Evolutionary conservation across 495 filamentous ascomycete species (phyloP).

Genomic region (Penicillium longicatenatum): DNA sequence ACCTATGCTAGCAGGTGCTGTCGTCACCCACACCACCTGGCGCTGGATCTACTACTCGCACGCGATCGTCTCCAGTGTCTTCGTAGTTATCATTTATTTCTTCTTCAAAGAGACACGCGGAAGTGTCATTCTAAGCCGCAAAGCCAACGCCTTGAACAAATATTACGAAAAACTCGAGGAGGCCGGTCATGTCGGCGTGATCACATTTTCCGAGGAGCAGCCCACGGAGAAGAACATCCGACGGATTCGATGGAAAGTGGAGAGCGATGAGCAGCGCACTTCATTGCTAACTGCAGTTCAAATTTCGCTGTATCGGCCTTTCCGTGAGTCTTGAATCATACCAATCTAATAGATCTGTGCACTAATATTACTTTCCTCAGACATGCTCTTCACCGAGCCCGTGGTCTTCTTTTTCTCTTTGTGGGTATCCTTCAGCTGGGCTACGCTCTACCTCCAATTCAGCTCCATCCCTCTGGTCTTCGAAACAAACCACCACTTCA

Average conservation of each 20-base stretch:
- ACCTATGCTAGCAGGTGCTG: constrained; percentile 70
- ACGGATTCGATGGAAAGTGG: constrained; percentile 82
- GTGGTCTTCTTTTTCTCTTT: constrained; percentile 94
- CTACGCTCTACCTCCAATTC: constrained; percentile 83
- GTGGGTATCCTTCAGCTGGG: constrained; percentile 91
- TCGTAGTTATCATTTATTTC: constrained; percentile 63
- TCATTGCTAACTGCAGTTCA: constrained; percentile 71
- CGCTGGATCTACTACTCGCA: constrained; percentile 92
- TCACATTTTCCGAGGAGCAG: constrained; percentile 36
- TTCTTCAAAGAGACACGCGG: constrained; percentile 85
- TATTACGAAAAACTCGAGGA: constrained; percentile 78
- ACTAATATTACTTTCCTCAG: no score
- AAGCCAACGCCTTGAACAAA: constrained; percentile 69
- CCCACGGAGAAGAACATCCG: constrained; percentile 41
- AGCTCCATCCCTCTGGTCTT: constrained; percentile 80
- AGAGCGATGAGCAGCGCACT: constrained; percentile 76
- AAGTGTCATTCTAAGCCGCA: constrained; percentile 76
- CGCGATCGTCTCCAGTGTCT: constrained; percentile 64
- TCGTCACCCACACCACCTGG: constrained; percentile 70
- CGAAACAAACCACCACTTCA: constrained; percentile 66
- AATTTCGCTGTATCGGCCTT: constrained; percentile 74
- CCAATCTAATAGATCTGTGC: no score
- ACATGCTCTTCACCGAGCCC: constrained; percentile 84
- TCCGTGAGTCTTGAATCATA: constrained; percentile 49
- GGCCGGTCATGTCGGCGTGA: constrained; percentile 66